These are phyloP conservation scores for Pittosporum tobira DNA, from an alignment of 129 eudicot genomes.

Conservation along the genomic window DNA sequence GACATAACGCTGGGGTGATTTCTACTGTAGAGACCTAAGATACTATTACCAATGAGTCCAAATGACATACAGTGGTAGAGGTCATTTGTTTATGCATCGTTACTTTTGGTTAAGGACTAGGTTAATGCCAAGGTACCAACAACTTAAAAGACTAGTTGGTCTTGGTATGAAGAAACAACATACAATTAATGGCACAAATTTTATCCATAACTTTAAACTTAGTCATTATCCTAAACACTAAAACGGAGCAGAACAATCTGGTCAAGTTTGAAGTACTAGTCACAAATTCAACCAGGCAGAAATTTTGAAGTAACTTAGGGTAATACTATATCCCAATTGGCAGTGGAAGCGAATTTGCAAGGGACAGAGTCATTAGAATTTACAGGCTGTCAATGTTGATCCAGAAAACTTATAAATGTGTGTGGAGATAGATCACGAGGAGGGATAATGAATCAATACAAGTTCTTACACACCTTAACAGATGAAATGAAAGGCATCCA, in stretches of 20 bases:
- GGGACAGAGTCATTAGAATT: too few relatives aligned
- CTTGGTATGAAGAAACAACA: background rate
- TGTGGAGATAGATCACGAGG: background rate
- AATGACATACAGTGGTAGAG: too few relatives aligned
- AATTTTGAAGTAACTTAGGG: background rate
- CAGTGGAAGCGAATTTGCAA: too few relatives aligned
- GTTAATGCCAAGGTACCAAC: background rate
- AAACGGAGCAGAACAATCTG: too few relatives aligned
- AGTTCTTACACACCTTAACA: slow-evolving; percentile 44
- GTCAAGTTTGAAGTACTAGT: background rate
- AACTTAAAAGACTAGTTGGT: too few relatives aligned
- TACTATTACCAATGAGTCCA: too few relatives aligned
- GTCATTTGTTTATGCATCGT: too few relatives aligned
- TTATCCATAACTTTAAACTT: background rate
- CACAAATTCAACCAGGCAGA: background rate
- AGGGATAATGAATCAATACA: background rate
- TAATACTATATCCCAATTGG: background rate
- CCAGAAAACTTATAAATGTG: background rate
- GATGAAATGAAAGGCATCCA: slow-evolving; percentile 99
- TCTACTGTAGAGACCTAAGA: too few relatives aligned
- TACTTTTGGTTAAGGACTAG: too few relatives aligned
- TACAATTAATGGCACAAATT: background rate
- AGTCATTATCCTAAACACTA: too few relatives aligned
- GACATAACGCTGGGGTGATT: too few relatives aligned
- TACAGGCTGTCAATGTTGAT: background rate